Evolutionary conservation across 1,284 basidiomycete genomes (phyloP), one percentile per base, ranked within the genome.

Genomic region (Chalciporus sp.): DNA sequence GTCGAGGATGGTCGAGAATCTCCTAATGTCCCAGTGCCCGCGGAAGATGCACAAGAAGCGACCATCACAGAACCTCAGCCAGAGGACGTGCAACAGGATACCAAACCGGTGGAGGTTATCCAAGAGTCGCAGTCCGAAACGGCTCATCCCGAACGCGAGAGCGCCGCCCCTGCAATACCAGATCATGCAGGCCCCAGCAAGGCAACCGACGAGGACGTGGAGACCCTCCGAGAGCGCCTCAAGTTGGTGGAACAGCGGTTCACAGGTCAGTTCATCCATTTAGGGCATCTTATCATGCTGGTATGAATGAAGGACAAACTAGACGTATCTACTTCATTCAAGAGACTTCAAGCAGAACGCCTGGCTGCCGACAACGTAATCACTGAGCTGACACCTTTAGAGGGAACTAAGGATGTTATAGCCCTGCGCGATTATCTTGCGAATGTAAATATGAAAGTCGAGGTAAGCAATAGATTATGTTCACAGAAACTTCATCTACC

Each of bases 301-400:
- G 26, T 45, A 39, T 53, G 23, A 55, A 47, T 48, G n/a, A 48
- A 37, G 41, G 53, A 16, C 37, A 1, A 52, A 50, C 14, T 49
- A 92, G 90, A 91, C 65, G 81, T 91, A 2, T 90, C 90, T 6
- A 80, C 76, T 0, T 89, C 90, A 4, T 90, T 89, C 74, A 88
- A 89, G 67, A 76, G 81, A 57, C 72, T 92, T 20, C 88, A 89
- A 58, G 80, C 82, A 1, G 88, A 90, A 69, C 87, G 86, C 61
- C 67, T 74, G 20, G 84, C 85, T 7, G 86, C 84, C n/a, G 90
- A 94, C 65, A 72, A 74, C 28, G 72, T 92, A 4, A 69, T 96
- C 43, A 79, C 75, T n/a, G 90, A 92, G 56, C 68, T 88, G 6
- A 91, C 91, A 0, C 86, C 92, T 0, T 64, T 94, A 3, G 81